phyloP scores from a whole-genome alignment of 805 yeast genomes.

The Hanseniaspora lindneri region DNA sequence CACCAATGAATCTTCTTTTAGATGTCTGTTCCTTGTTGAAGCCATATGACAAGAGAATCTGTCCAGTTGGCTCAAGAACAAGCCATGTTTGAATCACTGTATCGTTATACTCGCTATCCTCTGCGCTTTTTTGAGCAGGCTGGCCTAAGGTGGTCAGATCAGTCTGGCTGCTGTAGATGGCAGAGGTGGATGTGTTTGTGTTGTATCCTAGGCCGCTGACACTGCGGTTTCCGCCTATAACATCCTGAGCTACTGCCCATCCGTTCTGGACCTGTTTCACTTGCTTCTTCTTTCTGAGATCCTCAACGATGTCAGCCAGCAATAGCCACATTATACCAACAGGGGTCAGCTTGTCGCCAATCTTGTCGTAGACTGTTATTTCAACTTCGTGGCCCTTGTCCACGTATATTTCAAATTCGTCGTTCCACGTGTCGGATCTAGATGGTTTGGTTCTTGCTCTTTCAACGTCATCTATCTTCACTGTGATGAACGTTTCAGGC shows the following conservation, averaged over 20 bases:
- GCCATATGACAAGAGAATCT: constrained; percentile 61
- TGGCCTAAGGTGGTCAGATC: constrained; percentile 17
- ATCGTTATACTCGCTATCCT: background rate
- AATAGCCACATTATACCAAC: constrained; percentile 90
- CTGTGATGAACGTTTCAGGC: constrained; percentile 64
- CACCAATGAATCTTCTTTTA: constrained; percentile 42
- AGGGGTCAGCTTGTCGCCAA: constrained; percentile 56
- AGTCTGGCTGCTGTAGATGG: constrained; percentile 3
- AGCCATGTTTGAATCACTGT: constrained; percentile 69
- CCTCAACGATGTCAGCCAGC: constrained; percentile 85
- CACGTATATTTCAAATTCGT: constrained; percentile 65
- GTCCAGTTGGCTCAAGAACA: constrained; percentile 88
- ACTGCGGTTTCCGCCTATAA: constrained; percentile 23
- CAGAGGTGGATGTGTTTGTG: constrained; percentile 18
- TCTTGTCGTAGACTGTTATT: constrained; percentile 71
- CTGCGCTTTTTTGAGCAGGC: background rate
- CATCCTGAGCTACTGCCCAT: constrained; percentile 74
- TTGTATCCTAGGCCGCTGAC: constrained; percentile 6
- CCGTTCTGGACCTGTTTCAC: constrained; percentile 59
- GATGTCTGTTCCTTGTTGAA: constrained; percentile 57
- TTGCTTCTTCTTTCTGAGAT: constrained; percentile 79
- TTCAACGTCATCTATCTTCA: constrained; percentile 82
- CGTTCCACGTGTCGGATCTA: constrained; percentile 69
- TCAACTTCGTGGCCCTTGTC: constrained; percentile 90
- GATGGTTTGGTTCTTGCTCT: constrained; percentile 64